These are phyloP conservation scores for Hymenoscyphus repandus DNA, from an alignment of 2,329 filamentous ascomycete species.

Conservation along the genomic window DNA sequence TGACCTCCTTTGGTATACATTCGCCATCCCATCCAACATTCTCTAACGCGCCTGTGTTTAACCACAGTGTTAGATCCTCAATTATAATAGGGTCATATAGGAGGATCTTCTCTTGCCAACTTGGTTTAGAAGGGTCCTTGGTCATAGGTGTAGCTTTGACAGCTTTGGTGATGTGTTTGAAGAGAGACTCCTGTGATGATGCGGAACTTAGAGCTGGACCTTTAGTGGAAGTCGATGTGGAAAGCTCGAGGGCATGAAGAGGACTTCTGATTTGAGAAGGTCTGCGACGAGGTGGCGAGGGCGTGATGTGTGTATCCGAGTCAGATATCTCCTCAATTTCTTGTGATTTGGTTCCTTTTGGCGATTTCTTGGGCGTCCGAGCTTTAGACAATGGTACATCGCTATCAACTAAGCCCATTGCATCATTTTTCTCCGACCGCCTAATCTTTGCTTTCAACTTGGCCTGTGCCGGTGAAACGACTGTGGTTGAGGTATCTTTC, in stretches of 20 bases:
- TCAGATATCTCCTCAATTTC: constrained; percentile 46
- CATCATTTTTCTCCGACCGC: constrained; percentile 13
- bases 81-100: constrained; percentile 88
- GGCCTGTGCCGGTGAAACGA: constrained; percentile 2
- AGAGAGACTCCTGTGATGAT: constrained; percentile 41
- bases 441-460: constrained; percentile 12
- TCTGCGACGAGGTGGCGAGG: constrained; percentile 25
- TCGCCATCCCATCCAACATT: constrained; percentile 61
- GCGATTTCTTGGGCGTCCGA: constrained; percentile 29
- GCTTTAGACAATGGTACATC: constrained; percentile 17
- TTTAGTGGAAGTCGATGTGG: constrained; percentile 4
- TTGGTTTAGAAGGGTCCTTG: constrained; percentile 47
- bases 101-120: constrained; percentile 89
- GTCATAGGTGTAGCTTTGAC: constrained; percentile 47
- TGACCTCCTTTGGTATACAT: constrained; percentile 60
- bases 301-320: constrained; percentile 34
- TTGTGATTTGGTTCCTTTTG: constrained; percentile 16
- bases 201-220: constrained; percentile 27
- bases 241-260: constrained; percentile 14
- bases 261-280: constrained; percentile 16
- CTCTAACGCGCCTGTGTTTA: constrained; percentile 67
- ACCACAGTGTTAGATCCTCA: constrained; percentile 78
- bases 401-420: constrained; percentile 17
- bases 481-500: constrained; percentile 30
- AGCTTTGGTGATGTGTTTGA: constrained; percentile 49